Base-by-base conservation (phyloP, 2,329 filamentous ascomycete species). In the Exophiala oligosperma region DNA sequence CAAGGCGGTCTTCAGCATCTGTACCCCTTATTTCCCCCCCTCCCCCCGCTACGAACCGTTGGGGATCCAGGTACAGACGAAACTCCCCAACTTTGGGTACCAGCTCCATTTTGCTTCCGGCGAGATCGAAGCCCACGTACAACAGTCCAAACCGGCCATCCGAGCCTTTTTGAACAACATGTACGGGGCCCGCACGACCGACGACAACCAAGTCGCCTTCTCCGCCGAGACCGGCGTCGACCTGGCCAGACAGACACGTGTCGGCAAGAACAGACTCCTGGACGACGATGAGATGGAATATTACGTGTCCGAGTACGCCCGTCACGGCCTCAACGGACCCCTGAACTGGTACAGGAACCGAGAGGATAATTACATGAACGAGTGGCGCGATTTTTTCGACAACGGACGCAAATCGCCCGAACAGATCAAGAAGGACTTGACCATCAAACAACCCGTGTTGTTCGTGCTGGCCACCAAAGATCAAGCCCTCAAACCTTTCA, bases 281-380 rank as follows among this genome's bases (percentile, higher is more conserved):
- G 81, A 77, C 59, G 78, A 83, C 37, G 85, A 89, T 70, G 89
- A 92, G 74, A 73, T 93, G 46, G 86, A 92, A 55, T 89, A 85
- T 74, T 97, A 97, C 72, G 84, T 84, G 17, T 74, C 83, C 29
- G 81, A 92, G 74, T 96, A 87, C 73, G 73, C 78, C n/a, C 81
- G 83, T 43, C 83, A 87, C 69, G 91, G 91, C 47, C 73, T 97
- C 64, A 84, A 87, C 64, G 91, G 91, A 0, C 90, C 91, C 14
- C 78, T 91, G 60, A 94, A 92, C 74, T 97, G 91, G 90, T 99
- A 99, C 76, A 86, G 92, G 44, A 89, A 84, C 2, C 79, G 84
- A 21, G 77, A 83, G 71, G 73, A 87, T 63, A 96, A 96, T 73
- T 89, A 80, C 70, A 82, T 90, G 41, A 91, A 97, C 63, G 94